Evolutionary conservation across 495 filamentous ascomycete species (phyloP), one percentile per base, ranked within the genome.

Genomic region (Daldinia bambusicola): DNA sequence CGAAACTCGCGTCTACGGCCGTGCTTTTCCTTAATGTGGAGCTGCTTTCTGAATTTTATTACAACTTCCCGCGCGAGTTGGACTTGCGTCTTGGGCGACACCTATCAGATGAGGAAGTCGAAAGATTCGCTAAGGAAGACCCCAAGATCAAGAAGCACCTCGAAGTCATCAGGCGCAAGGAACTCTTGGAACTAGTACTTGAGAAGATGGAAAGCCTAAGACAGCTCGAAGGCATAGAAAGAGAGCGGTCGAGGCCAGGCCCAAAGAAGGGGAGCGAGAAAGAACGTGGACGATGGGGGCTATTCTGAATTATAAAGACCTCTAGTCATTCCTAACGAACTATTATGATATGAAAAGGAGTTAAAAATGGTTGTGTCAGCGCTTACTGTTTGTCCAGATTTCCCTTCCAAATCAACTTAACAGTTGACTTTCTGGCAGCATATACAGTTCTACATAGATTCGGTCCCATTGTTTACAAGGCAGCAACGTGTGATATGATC

Each of bases 11-110:
- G 14, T 89, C 92, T 3, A 98, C 95, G 0, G 95, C 95, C 10
- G 96, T 98, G 9, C 87, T 99, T 0, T 99, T 99, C 85, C 88
- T 99, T 9, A 97, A 99, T 72, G 96, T 98, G 38, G 95, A 99
- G 82, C 86, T 99, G 30, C 86, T 99, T 43, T 93, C 92, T 4
- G 97, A 98, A 76, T 99, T 98, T 74, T 97, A 97, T 82, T 94
- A 96, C 77, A 90, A 95, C 76, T 99, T 99, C 82, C 95, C 95
- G 0, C 87, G 96, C 20, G 93, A 97, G 77, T 86, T 99, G 18
- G 95, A 99, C 77, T 75, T 89, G 71, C 86, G 93, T 43, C 89
- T 99, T n/a, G 93, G 94, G 38, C 85, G 94, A 38, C 87, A 91
- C 67, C 86, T 98, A 59, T 90, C 89, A 4, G 85, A 89, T 38